These are phyloP conservation scores for Nothophoma quercina DNA, from an alignment of 2,329 filamentous ascomycete genomes.

Conservation along the genomic window DNA sequence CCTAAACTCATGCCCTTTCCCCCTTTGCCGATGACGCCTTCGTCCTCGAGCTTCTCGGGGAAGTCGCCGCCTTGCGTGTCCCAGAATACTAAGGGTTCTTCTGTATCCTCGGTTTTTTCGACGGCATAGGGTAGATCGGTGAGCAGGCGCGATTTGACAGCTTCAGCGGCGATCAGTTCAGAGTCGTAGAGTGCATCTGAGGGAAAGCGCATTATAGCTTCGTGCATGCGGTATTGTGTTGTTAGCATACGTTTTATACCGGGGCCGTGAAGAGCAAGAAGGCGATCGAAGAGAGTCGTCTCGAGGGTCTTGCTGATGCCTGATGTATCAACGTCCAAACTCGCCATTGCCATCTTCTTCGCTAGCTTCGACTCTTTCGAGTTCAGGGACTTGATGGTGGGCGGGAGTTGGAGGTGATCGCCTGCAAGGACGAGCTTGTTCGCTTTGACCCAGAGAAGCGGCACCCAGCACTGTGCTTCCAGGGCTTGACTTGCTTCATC, in stretches of 20 bases:
- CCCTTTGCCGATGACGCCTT: conserved; percentile 61
- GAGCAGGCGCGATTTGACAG: conserved; percentile 77
- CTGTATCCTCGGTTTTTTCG: conserved; percentile 82
- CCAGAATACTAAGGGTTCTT: conserved; percentile 87
- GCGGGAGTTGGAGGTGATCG: conserved; percentile 92
- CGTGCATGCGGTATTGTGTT: conserved; percentile 98
- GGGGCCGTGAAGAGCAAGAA: conserved; percentile 81
- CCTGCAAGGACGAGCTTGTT: conserved; percentile 89
- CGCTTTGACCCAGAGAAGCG: conserved; percentile 73
- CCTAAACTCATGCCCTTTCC: conserved; percentile 63
- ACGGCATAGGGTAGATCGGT: conserved; percentile 81
- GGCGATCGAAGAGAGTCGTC: conserved; percentile 89
- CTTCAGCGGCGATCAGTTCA: conserved; percentile 80
- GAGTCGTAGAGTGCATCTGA: conserved; percentile 87
- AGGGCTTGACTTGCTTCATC: conserved; percentile 96
- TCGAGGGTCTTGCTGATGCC: conserved; percentile 69
- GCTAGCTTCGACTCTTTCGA: conserved; percentile 47
- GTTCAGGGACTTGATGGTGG: conserved; percentile 84
- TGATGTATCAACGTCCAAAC: conserved; percentile 45
- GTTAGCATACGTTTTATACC: conserved; percentile 93
- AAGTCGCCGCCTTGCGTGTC: conserved; percentile 97
- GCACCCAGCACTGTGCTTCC: conserved; percentile 97
- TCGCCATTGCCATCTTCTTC: conserved; percentile 44
- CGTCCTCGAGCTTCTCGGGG: conserved; percentile 80
- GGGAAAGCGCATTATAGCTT: conserved; percentile 93